phyloP scores from a whole-genome alignment of 176 grass and related monocot genomes.

The Triticum turgidum region DNA sequence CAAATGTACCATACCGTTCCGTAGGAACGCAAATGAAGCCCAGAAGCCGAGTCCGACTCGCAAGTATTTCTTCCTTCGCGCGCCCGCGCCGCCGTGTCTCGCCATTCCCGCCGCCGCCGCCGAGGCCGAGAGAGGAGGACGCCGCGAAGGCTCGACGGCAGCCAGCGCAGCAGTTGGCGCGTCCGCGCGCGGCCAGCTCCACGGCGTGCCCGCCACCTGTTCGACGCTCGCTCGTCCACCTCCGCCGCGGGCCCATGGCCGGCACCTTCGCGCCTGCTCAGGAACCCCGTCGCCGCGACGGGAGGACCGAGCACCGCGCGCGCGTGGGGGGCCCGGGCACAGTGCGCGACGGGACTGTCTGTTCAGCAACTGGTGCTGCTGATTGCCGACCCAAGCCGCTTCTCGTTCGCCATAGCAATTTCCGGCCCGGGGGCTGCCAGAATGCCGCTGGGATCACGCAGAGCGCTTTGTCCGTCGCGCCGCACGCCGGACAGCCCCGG shows the following conservation, averaged over 20 bases:
- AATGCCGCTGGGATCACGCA: not conserved
- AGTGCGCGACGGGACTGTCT: not conserved
- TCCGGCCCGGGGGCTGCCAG: not conserved
- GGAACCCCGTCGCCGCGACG: not conserved
- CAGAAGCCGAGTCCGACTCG: too few species aligned
- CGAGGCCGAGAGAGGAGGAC: not conserved
- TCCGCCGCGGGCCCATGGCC: not conserved
- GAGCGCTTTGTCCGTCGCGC: not conserved
- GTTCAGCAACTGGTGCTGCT: not conserved
- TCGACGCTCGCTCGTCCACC: not conserved
- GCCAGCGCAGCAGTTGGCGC: not conserved
- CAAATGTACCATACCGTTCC: too few species aligned
- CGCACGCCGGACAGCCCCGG: not conserved
- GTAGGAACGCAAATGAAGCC: too few species aligned
- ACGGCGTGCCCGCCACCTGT: not conserved
- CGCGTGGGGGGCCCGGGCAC: not conserved
- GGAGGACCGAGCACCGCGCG: not conserved
- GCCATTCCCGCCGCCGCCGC: not conserved
- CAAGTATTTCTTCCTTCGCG: not conserved
- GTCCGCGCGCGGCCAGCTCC: not conserved
- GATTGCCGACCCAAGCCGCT: not conserved
- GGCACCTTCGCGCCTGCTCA: not conserved
- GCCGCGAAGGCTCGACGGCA: too few species aligned
- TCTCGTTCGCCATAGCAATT: not conserved
- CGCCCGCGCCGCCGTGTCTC: not conserved